Base-by-base conservation (phyloP, 176 grass and related monocot species). In the Aegilops bicornis region DNA sequence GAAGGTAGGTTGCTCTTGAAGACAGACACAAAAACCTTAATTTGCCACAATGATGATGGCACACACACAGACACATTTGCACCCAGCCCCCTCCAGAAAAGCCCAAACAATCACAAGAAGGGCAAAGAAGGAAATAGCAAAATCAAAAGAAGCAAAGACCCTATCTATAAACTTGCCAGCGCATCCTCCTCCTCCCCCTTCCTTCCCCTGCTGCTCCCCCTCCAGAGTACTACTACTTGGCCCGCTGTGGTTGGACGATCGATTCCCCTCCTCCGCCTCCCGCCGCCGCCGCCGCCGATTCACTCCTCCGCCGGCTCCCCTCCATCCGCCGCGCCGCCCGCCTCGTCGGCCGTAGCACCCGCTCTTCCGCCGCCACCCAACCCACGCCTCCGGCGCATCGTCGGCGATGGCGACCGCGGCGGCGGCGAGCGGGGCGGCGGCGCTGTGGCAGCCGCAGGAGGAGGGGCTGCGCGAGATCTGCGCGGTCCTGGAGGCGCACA, bases 381-480 rank as follows among this genome's bases (percentile, higher is more conserved):
- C 36, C 1, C 16, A 16, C 14, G 11, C 45, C 12, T 7, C 10
- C 11, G 45, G 45, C 40, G 48, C 48, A 16, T 0, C 50, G 19
- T 10, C 59, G 9, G 22, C 59, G 59, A 62, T 62, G 12, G 54
- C 52, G 50, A 54, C 50, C 50, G 64, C 84, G 76, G 75, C 67
- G 80, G 56, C 32, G 86, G 93, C 89, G 85, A 85, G 22, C 54
- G 54, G 19, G 85, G 85, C 78, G 77, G 72, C 88, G 76, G 87
- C 80, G 50, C 58, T 92, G 73, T 99, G 97, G 97, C 86, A 94
- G 89, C 97, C 97, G 64, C 92, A 89, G 92, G 97, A 99, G 87
- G 92, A 99, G 85, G 97, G 97, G 7, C 92, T 99, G 85, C 89
- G 87, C 83, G 97, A 99, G 94, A 99, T 99, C 92, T 96, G 92